Evolutionary conservation across 306 rosid species (phyloP).

Genomic region (Mucuna pruriens): DNA sequence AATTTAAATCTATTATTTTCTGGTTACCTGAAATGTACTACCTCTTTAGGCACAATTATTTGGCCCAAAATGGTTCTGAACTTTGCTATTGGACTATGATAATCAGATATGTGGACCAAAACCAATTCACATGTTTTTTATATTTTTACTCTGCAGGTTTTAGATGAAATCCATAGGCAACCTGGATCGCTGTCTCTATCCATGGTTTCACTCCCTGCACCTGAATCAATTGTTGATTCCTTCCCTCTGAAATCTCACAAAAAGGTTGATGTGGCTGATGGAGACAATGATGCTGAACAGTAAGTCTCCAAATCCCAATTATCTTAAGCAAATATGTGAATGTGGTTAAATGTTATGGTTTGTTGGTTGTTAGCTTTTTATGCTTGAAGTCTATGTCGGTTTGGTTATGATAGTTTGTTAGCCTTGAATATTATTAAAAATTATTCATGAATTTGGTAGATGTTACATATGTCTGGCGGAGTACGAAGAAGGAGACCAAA

Average conservation of each 20-base stretch:
- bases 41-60: not conserved
- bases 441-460: slow-evolving; percentile 48
- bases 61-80: slow-evolving; percentile 13
- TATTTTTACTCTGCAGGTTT: slow-evolving; percentile 60
- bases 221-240: slow-evolving; percentile 84
- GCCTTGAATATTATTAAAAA: not conserved
- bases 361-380: not conserved
- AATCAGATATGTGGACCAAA: slow-evolving; percentile 29
- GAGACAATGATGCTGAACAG: slow-evolving; percentile 68
- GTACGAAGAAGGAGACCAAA: slow-evolving; percentile 92
- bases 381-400: not conserved
- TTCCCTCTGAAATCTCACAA: slow-evolving; percentile 82
- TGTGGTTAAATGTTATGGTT: not conserved
- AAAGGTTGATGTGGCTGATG: slow-evolving; percentile 56
- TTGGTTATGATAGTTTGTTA: not conserved
- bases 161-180: slow-evolving; percentile 96
- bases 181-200: slow-evolving; percentile 82
- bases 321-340: not conserved
- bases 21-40: not conserved
- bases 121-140: slow-evolving; percentile 25
- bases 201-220: slow-evolving; percentile 93
- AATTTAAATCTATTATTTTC: slow-evolving; percentile 15
- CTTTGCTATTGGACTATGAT: slow-evolving; percentile 6
- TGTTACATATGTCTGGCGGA: slow-evolving; percentile 96
- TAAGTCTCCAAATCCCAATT: slow-evolving; percentile 48